Conservation (phyloP, 1,284 basidiomycete genomes). For the Boletus mariae region DNA sequence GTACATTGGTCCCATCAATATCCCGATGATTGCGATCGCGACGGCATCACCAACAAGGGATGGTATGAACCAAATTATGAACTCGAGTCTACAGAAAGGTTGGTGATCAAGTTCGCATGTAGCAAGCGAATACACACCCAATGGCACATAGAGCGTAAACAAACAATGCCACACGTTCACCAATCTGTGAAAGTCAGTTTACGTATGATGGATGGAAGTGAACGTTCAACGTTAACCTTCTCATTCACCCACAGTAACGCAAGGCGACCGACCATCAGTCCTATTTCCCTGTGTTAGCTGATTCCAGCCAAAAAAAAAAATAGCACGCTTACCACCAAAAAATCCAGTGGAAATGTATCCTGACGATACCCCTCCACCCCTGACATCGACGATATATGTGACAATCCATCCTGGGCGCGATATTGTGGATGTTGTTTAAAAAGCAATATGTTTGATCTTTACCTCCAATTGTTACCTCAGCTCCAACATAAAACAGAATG, state of each 20-base stretch:
- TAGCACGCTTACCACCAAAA: constrained; percentile 37
- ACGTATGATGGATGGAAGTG: not conserved
- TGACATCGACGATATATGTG: constrained; percentile 42
- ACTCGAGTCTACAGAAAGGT: constrained; percentile 39
- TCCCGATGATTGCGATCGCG: constrained; percentile 51
- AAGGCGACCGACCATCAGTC: constrained; percentile 27
- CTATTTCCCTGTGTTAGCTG: constrained; percentile 7
- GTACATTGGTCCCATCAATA: constrained; percentile 54
- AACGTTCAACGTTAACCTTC: constrained; percentile 14
- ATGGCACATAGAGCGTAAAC: constrained; percentile 32
- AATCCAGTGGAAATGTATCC: constrained; percentile 50
- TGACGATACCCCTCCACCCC: constrained; percentile 40
- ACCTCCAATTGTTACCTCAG: constrained; percentile 54
- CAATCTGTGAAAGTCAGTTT: constrained; percentile 16
- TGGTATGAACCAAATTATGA: constrained; percentile 59
- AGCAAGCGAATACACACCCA: constrained; percentile 16
- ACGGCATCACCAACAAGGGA: constrained; percentile 51
- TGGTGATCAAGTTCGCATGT: not conserved
- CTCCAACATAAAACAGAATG: constrained; percentile 52
- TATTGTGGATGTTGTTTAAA: not conserved
- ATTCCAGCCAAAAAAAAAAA: not conserved
- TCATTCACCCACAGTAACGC: constrained; percentile 24
- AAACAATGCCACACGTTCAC: constrained; percentile 22
- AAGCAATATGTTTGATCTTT: not conserved
- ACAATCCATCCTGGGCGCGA: constrained; percentile 42